These are phyloP conservation scores for Tricholoma flavovirens DNA, from an alignment of 768 basidiomycete genomes.

Conservation along the genomic window DNA sequence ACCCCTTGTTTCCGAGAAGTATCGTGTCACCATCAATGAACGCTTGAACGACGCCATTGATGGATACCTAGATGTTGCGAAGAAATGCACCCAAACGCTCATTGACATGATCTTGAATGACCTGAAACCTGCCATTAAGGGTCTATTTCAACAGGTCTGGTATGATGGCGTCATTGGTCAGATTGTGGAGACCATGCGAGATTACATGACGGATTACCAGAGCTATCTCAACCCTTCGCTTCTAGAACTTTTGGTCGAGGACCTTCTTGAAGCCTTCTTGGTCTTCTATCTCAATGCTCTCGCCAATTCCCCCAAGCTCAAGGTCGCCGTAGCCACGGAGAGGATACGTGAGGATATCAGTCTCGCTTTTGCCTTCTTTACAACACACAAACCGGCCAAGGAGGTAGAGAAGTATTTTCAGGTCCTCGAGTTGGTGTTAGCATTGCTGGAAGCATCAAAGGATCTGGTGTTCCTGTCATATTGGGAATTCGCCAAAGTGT, in stretches of 20 bases:
- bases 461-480: conserved; percentile 90
- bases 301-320: conserved; percentile 76
- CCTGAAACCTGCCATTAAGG: conserved; percentile 79
- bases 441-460: conserved; percentile 80
- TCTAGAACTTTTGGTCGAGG: conserved; percentile 88
- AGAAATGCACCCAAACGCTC: conserved; percentile 91
- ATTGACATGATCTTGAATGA: conserved; percentile 96
- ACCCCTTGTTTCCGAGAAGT: conserved; percentile 90
- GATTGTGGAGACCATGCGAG: conserved; percentile 91
- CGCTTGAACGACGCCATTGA: conserved; percentile 94
- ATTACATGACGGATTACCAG: conserved; percentile 96
- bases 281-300: conserved; percentile 87
- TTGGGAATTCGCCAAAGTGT: conserved; percentile 88
- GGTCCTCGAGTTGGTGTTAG: conserved; percentile 77
- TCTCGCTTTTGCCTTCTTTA: conserved; percentile 76
- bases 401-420: conserved; percentile 83
- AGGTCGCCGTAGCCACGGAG: conserved; percentile 79
- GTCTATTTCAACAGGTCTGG: conserved; percentile 80
- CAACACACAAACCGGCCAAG: conserved; percentile 64
- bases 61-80: conserved; percentile 96
- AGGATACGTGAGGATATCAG: conserved; percentile 79
- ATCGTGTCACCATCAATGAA: conserved; percentile 75
- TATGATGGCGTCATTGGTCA: conserved; percentile 86
- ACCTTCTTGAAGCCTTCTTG: conserved; percentile 86
- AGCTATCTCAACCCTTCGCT: conserved; percentile 85